A percentile compares a stretch with the other conserved stretches of the same genome.
These are phyloP conservation scores for Xerocomellus amylosporus DNA, from an alignment of 768 basidiomycete species.

Conservation along the genomic window DNA sequence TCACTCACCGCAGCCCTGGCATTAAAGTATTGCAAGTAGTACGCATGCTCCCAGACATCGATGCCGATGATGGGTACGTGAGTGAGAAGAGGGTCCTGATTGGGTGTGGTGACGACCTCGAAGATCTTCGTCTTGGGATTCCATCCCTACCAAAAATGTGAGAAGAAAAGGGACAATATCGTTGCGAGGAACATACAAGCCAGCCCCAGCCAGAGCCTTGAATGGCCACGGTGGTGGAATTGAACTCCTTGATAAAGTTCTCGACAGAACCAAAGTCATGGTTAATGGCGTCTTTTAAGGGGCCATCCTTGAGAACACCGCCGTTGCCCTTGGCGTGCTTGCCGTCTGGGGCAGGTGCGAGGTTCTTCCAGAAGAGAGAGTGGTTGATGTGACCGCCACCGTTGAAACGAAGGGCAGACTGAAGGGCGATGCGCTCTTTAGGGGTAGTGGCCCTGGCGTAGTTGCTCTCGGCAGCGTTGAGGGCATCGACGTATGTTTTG, in stretches of 20 bases:
- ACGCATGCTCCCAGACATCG: conserved; percentile 96
- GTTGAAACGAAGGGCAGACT: conserved; percentile 26
- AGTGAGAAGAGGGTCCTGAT: conserved; percentile 88
- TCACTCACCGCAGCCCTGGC: conserved; percentile 84
- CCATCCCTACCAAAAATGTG: conserved; percentile 50
- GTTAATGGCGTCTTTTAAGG: conserved; percentile 66
- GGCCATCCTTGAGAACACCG: conserved; percentile 59
- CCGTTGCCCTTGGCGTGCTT: conserved; percentile 59
- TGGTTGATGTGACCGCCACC: conserved; percentile 77
- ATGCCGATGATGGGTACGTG: conserved; percentile 86
- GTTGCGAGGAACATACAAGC: conserved; percentile 58
- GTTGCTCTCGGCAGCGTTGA: conserved; percentile 59
- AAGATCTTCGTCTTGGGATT: conserved; percentile 68
- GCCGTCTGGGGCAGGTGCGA: conserved; percentile 56
- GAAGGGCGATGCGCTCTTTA: conserved; percentile 41
- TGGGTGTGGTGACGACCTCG: conserved; percentile 87
- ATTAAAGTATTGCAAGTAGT: conserved; percentile 97
- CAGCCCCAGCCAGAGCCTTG: conserved; percentile 98
- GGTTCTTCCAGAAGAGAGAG: conserved; percentile 96
- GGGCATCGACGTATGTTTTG: conserved; percentile 89
- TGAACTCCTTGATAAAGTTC: conserved; percentile 76
- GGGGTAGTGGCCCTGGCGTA: conserved; percentile 69
- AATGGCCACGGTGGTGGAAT: conserved; percentile 77
- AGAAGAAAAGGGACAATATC: not conserved
- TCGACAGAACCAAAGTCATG: conserved; percentile 70